Base-by-base conservation (phyloP, 768 basidiomycete species). In the Lenzites betulinus region DNA sequence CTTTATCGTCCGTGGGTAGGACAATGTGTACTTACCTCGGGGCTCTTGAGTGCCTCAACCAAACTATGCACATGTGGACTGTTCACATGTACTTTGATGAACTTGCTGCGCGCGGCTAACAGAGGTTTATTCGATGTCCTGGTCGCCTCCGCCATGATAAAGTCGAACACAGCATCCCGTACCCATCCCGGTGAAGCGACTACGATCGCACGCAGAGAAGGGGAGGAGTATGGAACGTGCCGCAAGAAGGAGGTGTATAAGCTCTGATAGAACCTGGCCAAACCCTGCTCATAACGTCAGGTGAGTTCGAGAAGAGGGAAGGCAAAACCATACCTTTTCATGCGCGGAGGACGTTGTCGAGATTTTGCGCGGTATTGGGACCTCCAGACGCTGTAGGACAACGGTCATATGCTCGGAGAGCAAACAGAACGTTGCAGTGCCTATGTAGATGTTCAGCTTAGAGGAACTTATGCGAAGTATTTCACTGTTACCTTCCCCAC, bases 141-240 rank as follows among this genome's bases (percentile, higher is more conserved):
- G 7, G 80, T 80, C 0, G 97, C 93, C 75, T 98, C 93, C 15
- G 82, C 79, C 64, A 93, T 78, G 72, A 98, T 83, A 72, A 87
- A 89, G 58, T 93, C 90, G 69, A 86, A 87, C 7, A 98, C 90
- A 0, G 89, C 79, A 66, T 99, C 97, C 68, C 90, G 83, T 7
- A 95, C 89, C 88, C 98, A 99, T 0, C 97, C 97, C 8, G 97
- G 97, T 65, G 92, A 95, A 6, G 97, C 97, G 69, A 99, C 90
- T 48, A 99, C 92, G 68, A 99, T 92, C 2, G 91, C 96, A 44
- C 89, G 89, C 43, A 98, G 78, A 33, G 82, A 79, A 1, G 79
- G 81, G 62, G 82, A 86, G 22, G 83, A 77, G 67, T 87, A 97
- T 3, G 97, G 95, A 64, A 99, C 90, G 71, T 98, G 93, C 18